Evolutionary conservation across 2,329 filamentous ascomycete species (phyloP).

Genomic region (Scortechinia acanthostroma): DNA sequence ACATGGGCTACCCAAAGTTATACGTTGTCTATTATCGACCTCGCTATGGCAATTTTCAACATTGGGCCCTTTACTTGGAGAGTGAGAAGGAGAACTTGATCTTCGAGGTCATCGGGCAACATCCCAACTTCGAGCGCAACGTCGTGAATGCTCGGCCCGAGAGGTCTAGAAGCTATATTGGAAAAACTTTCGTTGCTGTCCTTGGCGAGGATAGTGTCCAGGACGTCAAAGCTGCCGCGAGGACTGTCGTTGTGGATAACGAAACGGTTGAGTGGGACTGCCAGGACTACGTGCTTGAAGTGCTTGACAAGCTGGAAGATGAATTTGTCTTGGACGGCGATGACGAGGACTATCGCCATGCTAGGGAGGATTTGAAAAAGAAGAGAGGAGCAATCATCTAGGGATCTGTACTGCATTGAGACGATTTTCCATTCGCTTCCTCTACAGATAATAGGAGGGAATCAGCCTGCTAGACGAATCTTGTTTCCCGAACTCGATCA

Average conservation of each 20-base stretch:
- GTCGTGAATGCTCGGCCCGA: no score
- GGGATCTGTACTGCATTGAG: no score
- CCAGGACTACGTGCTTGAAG: neutral
- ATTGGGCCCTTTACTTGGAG: neutral
- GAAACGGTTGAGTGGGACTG: neutral
- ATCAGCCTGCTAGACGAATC: no score
- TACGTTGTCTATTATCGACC: neutral
- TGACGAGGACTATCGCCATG: neutral
- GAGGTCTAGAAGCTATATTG: no score
- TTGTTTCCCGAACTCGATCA: no score
- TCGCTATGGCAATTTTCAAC: neutral
- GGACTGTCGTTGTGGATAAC: neutral
- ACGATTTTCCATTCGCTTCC: no score
- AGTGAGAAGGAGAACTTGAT: neutral
- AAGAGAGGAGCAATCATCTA: no score
- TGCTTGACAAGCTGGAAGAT: neutral
- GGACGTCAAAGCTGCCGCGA: neutral
- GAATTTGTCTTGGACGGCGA: neutral
- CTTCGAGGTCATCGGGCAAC: neutral
- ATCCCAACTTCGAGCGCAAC: neutral
- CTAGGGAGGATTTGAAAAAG: no score
- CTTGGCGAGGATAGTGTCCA: neutral
- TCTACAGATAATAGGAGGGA: no score
- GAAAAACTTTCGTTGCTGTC: neutral
- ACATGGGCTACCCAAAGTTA: no score